Evolutionary conservation across 371 early-diverging fungal species (phyloP), one percentile per base, ranked within the genome.

Genomic region (Lichtheimia hyalospora): DNA sequence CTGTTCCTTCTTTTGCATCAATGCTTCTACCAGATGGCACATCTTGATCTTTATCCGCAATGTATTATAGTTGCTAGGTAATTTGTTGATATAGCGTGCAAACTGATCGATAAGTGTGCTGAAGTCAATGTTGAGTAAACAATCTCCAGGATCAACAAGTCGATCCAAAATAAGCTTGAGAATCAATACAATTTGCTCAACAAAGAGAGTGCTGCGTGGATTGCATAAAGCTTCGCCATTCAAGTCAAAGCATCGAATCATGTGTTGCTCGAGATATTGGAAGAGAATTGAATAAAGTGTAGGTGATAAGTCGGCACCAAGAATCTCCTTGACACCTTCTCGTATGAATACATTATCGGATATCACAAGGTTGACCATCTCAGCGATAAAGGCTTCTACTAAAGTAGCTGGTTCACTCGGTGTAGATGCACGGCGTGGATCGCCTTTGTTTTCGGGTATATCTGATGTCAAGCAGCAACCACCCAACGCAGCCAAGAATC

Each of bases 321-420:
- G 77, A 0, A 89, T 87, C 57, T 95, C 94, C 60, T 92, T 92
- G 46, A 91, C 90, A 16, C 84, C 86, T 75, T 96, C 96, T 7
- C 95, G 89, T 23, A 95, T 85, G 66, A 89, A 81, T n/a, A 89
- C 87, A 62, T 92, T 91, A 39, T 96, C 94, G 4, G 85, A 89
- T 0, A 89, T 85, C 52, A 95, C 73, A 57, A 95, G 80, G 49
- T 90, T 89, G 4, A 92, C 83, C 75, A 95, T 84, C 52, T 95
- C 93, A 24, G 75, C 71, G 54, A 94, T 81, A 63, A 92, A 96
- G 27, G 83, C 77, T 62, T 93, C 92, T 2, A 92, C 87, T 69
- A 88, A 81, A 13, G 59, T 42, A 2, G 64, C 42, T 3, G 75
- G 67, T 40, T 73, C 71, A 15, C 88, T 90, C 51, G 70, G 51